These are phyloP conservation scores for Capsicum baccatum DNA, from an alignment of 257 asterid genomes.

Conservation along the genomic window DNA sequence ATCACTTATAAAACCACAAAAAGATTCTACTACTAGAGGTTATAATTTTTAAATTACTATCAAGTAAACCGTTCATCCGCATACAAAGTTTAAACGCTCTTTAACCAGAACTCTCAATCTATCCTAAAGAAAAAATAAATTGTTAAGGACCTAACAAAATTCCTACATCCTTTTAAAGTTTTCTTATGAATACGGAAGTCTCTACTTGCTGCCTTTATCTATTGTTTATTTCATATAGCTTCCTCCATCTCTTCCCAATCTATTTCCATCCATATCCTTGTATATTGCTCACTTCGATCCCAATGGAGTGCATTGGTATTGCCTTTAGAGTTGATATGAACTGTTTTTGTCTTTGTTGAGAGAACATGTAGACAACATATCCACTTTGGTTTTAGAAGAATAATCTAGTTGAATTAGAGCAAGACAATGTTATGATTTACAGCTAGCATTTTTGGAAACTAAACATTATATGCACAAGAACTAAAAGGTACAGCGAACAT, in stretches of 20 bases:
- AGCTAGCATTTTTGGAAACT: neutral
- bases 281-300: neutral
- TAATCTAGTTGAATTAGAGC: neutral
- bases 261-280: neutral
- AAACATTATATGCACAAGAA: neutral
- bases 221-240: slow-evolving; percentile 8
- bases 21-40: neutral
- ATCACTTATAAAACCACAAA: slow-evolving; percentile 28
- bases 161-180: neutral
- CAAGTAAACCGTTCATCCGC: slow-evolving; percentile 15
- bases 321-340: neutral
- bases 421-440: neutral
- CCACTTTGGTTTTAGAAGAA: slow-evolving; percentile 7
- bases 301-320: neutral
- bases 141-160: neutral
- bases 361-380: neutral
- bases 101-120: neutral
- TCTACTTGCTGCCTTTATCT: neutral
- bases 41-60: neutral
- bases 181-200: neutral
- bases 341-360: neutral
- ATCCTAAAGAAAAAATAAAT: neutral
- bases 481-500: neutral
- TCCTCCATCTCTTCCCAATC: slow-evolving; percentile 9
- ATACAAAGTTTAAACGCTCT: neutral